Evolutionary conservation across 352 stramenopile species (phyloP).

Genomic region (Pythium myriotylum): DNA sequence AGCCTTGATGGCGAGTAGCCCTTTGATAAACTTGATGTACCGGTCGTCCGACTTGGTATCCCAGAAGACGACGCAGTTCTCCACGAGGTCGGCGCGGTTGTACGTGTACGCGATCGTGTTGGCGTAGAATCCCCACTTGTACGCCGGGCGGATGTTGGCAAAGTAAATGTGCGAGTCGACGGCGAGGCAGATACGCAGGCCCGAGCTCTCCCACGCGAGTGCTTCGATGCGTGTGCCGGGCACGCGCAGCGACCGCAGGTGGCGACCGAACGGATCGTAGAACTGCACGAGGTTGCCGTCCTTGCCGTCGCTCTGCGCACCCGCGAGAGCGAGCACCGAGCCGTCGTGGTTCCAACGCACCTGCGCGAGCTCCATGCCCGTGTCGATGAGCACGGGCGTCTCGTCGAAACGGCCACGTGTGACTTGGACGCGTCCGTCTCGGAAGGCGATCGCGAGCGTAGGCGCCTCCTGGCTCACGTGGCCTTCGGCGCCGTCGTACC

Average conservation of each 20-base stretch:
- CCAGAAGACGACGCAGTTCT: conserved; percentile 92
- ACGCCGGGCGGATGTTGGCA: conserved; percentile 92
- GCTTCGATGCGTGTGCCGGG: conserved; percentile 86
- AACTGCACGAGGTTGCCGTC: conserved; percentile 92
- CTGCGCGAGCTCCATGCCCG: conserved; percentile 84
- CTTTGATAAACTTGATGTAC: conserved; percentile 88
- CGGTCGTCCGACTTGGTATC: conserved; percentile 88
- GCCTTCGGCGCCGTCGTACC: conserved; percentile 88
- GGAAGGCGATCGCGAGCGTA: conserved; percentile 91
- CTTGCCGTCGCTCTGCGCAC: conserved; percentile 56
- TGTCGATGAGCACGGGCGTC: conserved; percentile 90
- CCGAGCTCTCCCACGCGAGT: conserved; percentile 91
- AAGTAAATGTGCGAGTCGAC: conserved; percentile 96
- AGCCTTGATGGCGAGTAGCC: conserved; percentile 74
- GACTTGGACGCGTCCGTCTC: conserved; percentile 91
- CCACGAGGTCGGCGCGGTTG: conserved; percentile 85
- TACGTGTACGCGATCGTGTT: conserved; percentile 93
- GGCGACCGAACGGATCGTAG: conserved; percentile 88
- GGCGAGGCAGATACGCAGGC: conserved; percentile 90
- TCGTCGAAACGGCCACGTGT: conserved; percentile 87
- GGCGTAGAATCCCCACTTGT: conserved; percentile 91
- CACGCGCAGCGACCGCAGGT: conserved; percentile 88
- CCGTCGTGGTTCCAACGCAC: conserved; percentile 92
- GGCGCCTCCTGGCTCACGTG: conserved; percentile 88
- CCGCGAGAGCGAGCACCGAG: conserved; percentile 87